Evolutionary conservation across 2,329 filamentous ascomycete genomes (phyloP).

Genomic region (Fusarium pseudograminearum): DNA sequence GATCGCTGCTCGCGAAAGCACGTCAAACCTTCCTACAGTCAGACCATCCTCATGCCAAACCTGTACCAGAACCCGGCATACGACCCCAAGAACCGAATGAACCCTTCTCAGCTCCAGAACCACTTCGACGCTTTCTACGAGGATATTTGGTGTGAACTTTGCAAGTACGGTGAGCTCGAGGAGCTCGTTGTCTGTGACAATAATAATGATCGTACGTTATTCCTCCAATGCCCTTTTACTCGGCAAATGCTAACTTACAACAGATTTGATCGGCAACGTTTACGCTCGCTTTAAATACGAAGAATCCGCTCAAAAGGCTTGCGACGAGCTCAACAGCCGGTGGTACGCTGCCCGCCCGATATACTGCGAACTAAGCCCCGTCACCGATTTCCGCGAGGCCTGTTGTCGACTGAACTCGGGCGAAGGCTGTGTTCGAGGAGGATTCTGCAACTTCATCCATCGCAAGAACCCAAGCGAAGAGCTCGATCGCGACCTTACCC

Average conservation of each 20-base stretch:
- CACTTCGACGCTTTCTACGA: slow-evolving; percentile 99
- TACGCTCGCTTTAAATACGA: slow-evolving; percentile 99
- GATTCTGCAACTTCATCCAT: slow-evolving; percentile 99
- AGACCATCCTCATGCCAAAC: slow-evolving; percentile 97
- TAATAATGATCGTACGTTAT: slow-evolving; percentile 89
- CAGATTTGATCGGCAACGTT: slow-evolving; percentile 97
- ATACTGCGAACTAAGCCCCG: slow-evolving; percentile 96
- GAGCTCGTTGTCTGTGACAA: slow-evolving; percentile 99
- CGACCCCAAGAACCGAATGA: slow-evolving; percentile 97
- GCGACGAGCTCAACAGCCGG: slow-evolving; percentile 91
- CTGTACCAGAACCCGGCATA: slow-evolving; percentile 99
- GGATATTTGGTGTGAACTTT: slow-evolving; percentile 99
- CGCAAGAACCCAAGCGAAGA: slow-evolving; percentile 93
- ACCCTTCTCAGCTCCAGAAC: slow-evolving; percentile 93
- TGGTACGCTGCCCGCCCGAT: slow-evolving; percentile 98
- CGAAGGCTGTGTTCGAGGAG: slow-evolving; percentile 94
- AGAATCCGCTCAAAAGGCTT: slow-evolving; percentile 91
- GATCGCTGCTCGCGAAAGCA: slow-evolving; percentile 98
- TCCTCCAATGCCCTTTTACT: background rate
- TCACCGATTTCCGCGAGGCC: slow-evolving; percentile 97
- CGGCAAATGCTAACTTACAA: slow-evolving; percentile 41
- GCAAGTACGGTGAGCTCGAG: slow-evolving; percentile 97
- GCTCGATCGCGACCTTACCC: slow-evolving; percentile 85
- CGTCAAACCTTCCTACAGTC: slow-evolving; percentile 97
- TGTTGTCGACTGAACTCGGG: slow-evolving; percentile 95